Base-by-base conservation (phyloP, 2,329 filamentous ascomycete genomes). In the Colletotrichum acutatum region DNA sequence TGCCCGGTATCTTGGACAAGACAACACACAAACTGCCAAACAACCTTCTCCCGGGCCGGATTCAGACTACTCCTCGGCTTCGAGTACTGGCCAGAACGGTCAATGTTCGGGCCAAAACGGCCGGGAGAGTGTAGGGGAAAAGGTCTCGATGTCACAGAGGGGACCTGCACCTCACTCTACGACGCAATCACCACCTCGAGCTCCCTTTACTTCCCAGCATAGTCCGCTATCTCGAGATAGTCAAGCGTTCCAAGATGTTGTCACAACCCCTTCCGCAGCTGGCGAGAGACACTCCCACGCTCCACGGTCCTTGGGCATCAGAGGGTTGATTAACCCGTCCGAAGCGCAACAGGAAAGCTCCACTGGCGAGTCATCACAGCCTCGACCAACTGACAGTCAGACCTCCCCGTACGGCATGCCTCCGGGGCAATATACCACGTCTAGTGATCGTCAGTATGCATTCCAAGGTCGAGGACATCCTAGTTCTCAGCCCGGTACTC, bases 71-170 rank as follows among this genome's bases (percentile, higher is more conserved):
- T 34, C 37, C 34, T 57, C 67, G 28, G 28, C 68, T 57, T 66
- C 71, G 9, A 66, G 54, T 65, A 66, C 34, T 73, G 66, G 60
- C 57, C 67, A 66, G 75, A 60, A 79, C 78, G 80, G 85, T 90
- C 89, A 86, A 91, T 91, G 90, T 88, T 83, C 85, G 82, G 85
- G 84, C 84, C 84, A 83, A 83, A 82, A 82, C 82, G 85, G 84
- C 83, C 83, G 84, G 80, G 83, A 83, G 83, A 82, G 83, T 82
- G 84, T 82, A 86, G 87, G 88, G 86, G 88, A 89, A 83, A 86
- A 86, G 87, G 84, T 84, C 85, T 87, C 89, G 85, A 92, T 92
- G 90, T 91, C 89, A 85, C 88, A 90, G 86, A 87, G 86, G 84
- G 87, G 85, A 79, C 82, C 86, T 86, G 85, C 84, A 83, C 84